Evolutionary conservation across 2,329 filamentous ascomycete genomes (phyloP).

Genomic region (Xylaria polymorpha): DNA sequence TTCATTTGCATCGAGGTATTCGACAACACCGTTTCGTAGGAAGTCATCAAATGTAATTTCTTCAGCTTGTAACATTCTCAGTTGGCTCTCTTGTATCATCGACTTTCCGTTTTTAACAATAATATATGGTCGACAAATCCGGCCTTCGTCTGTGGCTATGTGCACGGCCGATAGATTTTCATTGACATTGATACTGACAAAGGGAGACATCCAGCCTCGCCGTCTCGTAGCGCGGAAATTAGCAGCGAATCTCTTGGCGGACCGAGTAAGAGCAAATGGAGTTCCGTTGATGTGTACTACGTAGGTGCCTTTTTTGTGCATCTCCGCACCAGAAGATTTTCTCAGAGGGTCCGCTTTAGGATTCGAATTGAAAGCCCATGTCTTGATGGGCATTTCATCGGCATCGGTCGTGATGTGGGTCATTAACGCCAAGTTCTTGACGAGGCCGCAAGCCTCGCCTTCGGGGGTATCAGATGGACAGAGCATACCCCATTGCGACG

Average conservation of each 20-base stretch:
- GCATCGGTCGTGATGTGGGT: constrained; percentile 98
- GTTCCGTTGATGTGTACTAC: constrained; percentile 97
- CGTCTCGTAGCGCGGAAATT: constrained; percentile 88
- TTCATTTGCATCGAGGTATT: constrained; percentile 98
- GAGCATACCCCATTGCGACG: constrained; percentile 98
- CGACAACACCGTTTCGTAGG: constrained; percentile 86
- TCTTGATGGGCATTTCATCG: constrained; percentile 88
- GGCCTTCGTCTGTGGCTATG: constrained; percentile 95
- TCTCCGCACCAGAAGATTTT: constrained; percentile 78
- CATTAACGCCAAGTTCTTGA: constrained; percentile 98
- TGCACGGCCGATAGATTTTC: constrained; percentile 91
- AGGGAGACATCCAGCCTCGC: constrained; percentile 92
- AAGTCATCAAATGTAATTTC: constrained; percentile 95
- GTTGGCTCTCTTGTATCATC: constrained; percentile 80
- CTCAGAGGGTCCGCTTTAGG: constrained; percentile 83
- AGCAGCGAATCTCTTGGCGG: constrained; percentile 86
- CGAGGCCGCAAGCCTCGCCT: constrained; percentile 96
- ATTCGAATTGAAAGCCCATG: constrained; percentile 87
- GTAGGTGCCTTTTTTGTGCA: constrained; percentile 86
- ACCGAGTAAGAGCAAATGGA: constrained; percentile 85
- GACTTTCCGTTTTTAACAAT: constrained; percentile 90
- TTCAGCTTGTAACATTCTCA: constrained; percentile 84
- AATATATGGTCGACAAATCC: constrained; percentile 95
- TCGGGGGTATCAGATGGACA: constrained; percentile 97
- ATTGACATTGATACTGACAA: constrained; percentile 96